A percentile compares a stretch with the other conserved stretches of the same genome.
Evolutionary conservation across 169 alveolate species (phyloP).

Genomic region (Plasmodium vivax): DNA sequence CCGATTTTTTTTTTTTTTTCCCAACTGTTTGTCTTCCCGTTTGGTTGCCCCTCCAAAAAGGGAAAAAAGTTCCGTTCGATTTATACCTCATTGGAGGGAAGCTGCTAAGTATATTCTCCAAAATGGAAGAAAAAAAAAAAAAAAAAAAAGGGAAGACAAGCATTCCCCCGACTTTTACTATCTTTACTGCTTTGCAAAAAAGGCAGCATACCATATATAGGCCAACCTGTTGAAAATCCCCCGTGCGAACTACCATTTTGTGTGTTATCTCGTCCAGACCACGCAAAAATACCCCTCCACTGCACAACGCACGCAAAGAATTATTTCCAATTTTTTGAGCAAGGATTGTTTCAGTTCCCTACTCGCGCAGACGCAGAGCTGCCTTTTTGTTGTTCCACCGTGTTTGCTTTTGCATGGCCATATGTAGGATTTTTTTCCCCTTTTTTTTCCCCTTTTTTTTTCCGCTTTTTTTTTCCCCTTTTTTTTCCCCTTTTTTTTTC

Average conservation of each 20-base stretch:
- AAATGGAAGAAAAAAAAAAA: too few species aligned
- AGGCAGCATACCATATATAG: not conserved
- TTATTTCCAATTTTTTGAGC: not conserved
- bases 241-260: not conserved
- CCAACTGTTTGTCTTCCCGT: not conserved
- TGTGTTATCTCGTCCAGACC: not conserved
- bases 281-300: not conserved
- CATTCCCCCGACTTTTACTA: not conserved
- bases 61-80: not conserved
- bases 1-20: not conserved
- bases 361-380: not conserved
- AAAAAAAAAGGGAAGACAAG: not conserved
- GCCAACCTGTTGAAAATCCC: not conserved
- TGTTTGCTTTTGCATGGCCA: not conserved
- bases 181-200: not conserved
- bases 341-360: not conserved
- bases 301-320: not conserved
- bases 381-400: not conserved
- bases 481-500: not conserved
- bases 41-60: not conserved
- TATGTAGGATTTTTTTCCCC: not conserved
- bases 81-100: slow-evolving; percentile 20
- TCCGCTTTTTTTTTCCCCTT: not conserved
- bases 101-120: too few species aligned
- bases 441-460: not conserved